These are phyloP conservation scores for Trametes elegans DNA, from an alignment of 768 basidiomycete genomes.

Conservation along the genomic window DNA sequence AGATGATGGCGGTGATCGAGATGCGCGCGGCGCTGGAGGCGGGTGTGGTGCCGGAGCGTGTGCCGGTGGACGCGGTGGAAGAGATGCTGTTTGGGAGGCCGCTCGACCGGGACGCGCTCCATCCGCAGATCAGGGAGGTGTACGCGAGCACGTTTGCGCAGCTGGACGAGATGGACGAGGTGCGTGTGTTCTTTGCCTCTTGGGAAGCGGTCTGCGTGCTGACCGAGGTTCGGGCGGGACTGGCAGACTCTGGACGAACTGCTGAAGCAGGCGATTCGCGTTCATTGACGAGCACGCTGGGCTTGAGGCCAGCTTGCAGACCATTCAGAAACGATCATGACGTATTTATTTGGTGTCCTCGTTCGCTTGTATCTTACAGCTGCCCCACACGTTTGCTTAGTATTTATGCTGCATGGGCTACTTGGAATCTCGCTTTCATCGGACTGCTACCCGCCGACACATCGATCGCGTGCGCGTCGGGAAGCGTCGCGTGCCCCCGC, in stretches of 20 bases:
- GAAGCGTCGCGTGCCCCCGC: no score
- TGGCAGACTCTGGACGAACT: slow-evolving; percentile 30
- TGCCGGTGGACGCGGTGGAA: slow-evolving; percentile 60
- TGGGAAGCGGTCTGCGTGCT: no score
- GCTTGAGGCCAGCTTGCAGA: no score
- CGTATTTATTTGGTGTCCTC: slow-evolving; percentile 2
- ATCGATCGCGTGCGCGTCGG: no score
- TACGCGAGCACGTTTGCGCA: slow-evolving; percentile 70
- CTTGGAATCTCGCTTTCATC: background rate
- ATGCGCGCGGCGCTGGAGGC: slow-evolving; percentile 44
- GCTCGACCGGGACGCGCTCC: slow-evolving; percentile 59
- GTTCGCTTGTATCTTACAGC: slow-evolving; percentile 9
- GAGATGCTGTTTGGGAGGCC: slow-evolving; percentile 69
- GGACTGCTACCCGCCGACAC: no score
- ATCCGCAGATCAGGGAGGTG: slow-evolving; percentile 70
- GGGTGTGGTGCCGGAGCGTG: slow-evolving; percentile 26
- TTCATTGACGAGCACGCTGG: no score
- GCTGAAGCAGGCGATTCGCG: slow-evolving; percentile 24
- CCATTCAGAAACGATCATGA: background rate
- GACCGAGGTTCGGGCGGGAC: background rate
- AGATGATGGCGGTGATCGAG: slow-evolving; percentile 90
- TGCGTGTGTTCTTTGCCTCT: slow-evolving; percentile 26
- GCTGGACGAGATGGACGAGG: slow-evolving; percentile 80
- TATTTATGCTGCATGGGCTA: slow-evolving; percentile 12
- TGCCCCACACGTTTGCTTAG: slow-evolving; percentile 7